These are phyloP conservation scores for Angomonas deanei DNA, from an alignment of 208 protist genomes.

Conservation along the genomic window DNA sequence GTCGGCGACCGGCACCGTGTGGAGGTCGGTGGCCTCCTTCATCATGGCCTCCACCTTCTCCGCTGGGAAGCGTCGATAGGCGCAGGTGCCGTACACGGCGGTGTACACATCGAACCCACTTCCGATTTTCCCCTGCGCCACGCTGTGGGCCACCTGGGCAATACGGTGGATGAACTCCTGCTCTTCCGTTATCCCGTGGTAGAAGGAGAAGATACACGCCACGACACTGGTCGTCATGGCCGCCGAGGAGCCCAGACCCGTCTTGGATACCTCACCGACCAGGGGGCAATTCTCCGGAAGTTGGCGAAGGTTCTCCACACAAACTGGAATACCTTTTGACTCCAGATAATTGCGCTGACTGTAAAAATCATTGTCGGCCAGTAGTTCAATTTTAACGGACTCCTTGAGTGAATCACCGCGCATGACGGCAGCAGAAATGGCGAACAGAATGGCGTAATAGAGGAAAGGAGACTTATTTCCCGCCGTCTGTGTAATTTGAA, in stretches of 20 bases:
- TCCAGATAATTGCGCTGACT: constrained; percentile 84
- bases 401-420: constrained; percentile 14
- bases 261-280: constrained; percentile 89
- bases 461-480: constrained; percentile 62
- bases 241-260: constrained; percentile 92
- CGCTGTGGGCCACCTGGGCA: constrained; percentile 91
- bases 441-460: constrained; percentile 63
- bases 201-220: constrained; percentile 70
- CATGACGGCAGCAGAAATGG: constrained; percentile 37
- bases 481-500: constrained; percentile 49
- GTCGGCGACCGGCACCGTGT: constrained; percentile 26
- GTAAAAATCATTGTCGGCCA: constrained; percentile 92
- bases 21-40: constrained; percentile 24
- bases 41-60: constrained; percentile 52
- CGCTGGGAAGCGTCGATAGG: constrained; percentile 87
- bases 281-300: constrained; percentile 63
- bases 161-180: constrained; percentile 85
- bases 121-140: constrained; percentile 95
- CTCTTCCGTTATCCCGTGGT: constrained; percentile 14
- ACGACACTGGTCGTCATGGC: constrained; percentile 91
- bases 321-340: constrained; percentile 38
- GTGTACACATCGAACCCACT: constrained; percentile 96
- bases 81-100: constrained; percentile 91
- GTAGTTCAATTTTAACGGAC: constrained; percentile 46
- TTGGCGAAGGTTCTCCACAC: constrained; percentile 40